phyloP scores from a whole-genome alignment of 1,284 basidiomycete genomes.

The Phlebopus sp. region DNA sequence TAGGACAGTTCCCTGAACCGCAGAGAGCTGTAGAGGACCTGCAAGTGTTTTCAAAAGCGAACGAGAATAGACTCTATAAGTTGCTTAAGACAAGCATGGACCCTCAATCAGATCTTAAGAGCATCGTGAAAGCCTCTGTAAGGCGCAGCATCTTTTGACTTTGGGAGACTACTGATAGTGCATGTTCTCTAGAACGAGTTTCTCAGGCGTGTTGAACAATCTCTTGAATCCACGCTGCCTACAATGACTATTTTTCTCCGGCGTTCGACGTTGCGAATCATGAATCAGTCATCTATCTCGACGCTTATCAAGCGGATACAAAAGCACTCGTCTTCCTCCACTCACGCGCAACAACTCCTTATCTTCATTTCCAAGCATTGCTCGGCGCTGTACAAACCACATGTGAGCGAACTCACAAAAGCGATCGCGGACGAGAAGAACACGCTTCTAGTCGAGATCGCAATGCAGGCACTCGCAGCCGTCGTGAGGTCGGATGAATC shows the following conservation, averaged over 20 bases:
- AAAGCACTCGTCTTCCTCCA: constrained; percentile 40
- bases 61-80: constrained; percentile 86
- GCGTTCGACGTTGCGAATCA: constrained; percentile 65
- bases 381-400: constrained; percentile 71
- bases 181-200: constrained; percentile 63
- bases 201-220: constrained; percentile 69
- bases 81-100: constrained; percentile 82
- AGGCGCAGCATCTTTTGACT: constrained; percentile 21
- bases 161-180: not conserved
- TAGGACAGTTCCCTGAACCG: constrained; percentile 65
- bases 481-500: constrained; percentile 59
- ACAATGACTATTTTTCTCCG: constrained; percentile 79
- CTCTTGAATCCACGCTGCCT: constrained; percentile 54
- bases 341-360: constrained; percentile 51
- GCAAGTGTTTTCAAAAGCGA: constrained; percentile 79
- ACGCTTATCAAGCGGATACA: constrained; percentile 71
- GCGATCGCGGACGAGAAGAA: constrained; percentile 68
- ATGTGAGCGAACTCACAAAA: constrained; percentile 74
- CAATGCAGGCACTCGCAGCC: constrained; percentile 73
- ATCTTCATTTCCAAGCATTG: constrained; percentile 75
- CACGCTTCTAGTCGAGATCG: constrained; percentile 58
- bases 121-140: constrained; percentile 76
- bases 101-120: constrained; percentile 78
- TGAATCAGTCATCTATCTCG: constrained; percentile 86
- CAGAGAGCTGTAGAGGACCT: constrained; percentile 79